Base-by-base conservation (phyloP, 1,284 basidiomycete species). In the Puccinia horiana region DNA sequence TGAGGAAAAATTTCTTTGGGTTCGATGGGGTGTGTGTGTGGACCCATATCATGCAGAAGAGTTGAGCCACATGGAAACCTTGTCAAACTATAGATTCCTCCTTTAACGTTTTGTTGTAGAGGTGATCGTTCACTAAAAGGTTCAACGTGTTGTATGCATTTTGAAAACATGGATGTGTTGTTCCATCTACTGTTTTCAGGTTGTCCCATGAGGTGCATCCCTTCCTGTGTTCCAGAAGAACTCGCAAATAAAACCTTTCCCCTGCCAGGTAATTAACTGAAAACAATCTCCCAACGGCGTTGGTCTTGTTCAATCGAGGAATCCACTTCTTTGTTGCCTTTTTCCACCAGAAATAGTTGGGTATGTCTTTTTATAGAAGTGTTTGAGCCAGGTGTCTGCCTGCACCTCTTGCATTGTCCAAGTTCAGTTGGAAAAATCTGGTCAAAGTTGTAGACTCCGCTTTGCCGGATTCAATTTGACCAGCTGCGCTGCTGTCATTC, bases 41-140 rank as follows among this genome's bases (percentile, higher is more conserved):
- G 0, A 87, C 65, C 0, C 90, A 85, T 2, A 90, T 85, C 1
- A 87, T 88, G 0, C 84, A 86, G 86, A 90, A 90, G 0, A 90
- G 85, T 0, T 86, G 84, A 0, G 87, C 86, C 0, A 90, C 86
- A 0, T 85, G 44, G 16, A 8, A 47, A 8, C 44, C 44, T 47
- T 8, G 8, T 16, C 16, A 16, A 8, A 16, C 44, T 8, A 47
- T 16, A 47, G 85, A 18, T 40, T 29, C 90, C 81, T 90, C 89
- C 37, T 84, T 29, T 0, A 90, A 84, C 78, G 89, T 89, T 4
- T 83, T 82, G 0, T 85, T 35, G 88, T 88, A 89, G 83, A 90
- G 89, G 0, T 85, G 84, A 37, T 77, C 76, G 2, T 37, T 26
- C 23, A 65, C 44, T 3, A 90, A 84, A 0, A 90, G 85, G 0